Evolutionary conservation across 768 basidiomycete genomes (phyloP).

Genomic region (Russula earlei): DNA sequence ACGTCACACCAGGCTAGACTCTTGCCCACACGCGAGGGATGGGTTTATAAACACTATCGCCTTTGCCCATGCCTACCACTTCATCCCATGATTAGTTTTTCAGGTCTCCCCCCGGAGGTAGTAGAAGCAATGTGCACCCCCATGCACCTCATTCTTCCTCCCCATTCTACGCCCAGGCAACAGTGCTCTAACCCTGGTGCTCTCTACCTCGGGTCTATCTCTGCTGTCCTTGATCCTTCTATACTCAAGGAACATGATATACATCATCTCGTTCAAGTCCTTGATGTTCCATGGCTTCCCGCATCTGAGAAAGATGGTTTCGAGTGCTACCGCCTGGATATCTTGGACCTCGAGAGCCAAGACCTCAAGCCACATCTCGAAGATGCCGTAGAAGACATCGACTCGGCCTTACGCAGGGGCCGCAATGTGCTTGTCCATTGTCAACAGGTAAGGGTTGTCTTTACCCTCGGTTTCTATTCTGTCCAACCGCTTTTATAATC

Average conservation of each 20-base stretch:
- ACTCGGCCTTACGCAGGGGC: conserved; percentile 47
- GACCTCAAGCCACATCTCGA: conserved; percentile 65
- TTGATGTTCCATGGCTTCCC: conserved; percentile 58
- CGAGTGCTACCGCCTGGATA: conserved; percentile 55
- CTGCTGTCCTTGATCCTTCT: conserved; percentile 47
- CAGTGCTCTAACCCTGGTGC: conserved; percentile 32
- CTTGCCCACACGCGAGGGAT: background rate
- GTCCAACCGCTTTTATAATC: conserved; percentile 5
- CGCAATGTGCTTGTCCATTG: conserved; percentile 70
- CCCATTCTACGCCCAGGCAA: conserved; percentile 22
- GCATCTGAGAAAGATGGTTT: conserved; percentile 26
- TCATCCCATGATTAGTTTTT: conserved; percentile 64
- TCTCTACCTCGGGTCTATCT: conserved; percentile 62
- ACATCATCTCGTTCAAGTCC: conserved; percentile 54
- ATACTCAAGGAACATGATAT: conserved; percentile 43
- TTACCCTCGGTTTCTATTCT: background rate
- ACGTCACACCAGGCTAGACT: conserved; percentile 16
- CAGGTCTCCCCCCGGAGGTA: conserved; percentile 61
- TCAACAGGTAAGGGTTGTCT: conserved; percentile 51
- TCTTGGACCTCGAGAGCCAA: conserved; percentile 49
- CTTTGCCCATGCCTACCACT: conserved; percentile 5
- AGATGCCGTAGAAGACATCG: conserved; percentile 57
- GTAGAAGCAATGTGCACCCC: conserved; percentile 81
- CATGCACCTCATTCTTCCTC: conserved; percentile 63
- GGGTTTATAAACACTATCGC: conserved; percentile 11